Percentiles rank a stretch among this genome's conserved stretches.
Conservation (phyloP, 208 protist species). For the Crithidia acanthocephali region DNA sequence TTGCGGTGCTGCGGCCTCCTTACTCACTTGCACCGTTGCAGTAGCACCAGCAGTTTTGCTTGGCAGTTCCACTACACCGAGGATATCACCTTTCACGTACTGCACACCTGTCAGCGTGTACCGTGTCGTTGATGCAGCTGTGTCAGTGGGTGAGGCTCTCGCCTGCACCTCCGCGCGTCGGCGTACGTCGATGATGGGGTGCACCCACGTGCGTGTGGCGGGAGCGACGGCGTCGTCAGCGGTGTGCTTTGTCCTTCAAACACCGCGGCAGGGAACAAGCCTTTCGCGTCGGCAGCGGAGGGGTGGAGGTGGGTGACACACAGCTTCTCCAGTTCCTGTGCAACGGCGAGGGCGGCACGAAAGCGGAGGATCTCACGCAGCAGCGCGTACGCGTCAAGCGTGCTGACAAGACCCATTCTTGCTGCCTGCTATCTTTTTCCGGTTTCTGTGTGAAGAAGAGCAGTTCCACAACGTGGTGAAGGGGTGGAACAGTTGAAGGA, state of each 20-base stretch:
- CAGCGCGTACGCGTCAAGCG: background rate
- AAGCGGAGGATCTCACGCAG: slow-evolving; percentile 25
- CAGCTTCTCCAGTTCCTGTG: slow-evolving; percentile 12
- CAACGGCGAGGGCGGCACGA: slow-evolving; percentile 17
- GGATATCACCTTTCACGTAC: slow-evolving; percentile 21
- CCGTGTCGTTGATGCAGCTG: background rate
- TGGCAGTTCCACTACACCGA: slow-evolving; percentile 16
- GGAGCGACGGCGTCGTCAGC: slow-evolving; percentile 3
- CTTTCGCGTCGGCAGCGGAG: slow-evolving; percentile 17
- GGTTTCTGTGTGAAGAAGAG: background rate
- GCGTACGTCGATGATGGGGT: slow-evolving; percentile 47
- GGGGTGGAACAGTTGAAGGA: no score
- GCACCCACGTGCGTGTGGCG: slow-evolving; percentile 28
- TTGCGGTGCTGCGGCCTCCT: background rate
- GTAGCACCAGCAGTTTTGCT: background rate
- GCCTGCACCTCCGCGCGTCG: slow-evolving; percentile 18
- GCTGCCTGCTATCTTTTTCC: background rate
- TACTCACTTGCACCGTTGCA: background rate
- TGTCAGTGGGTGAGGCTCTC: background rate
- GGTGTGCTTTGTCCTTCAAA: slow-evolving; percentile 41
- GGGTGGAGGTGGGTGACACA: slow-evolving; percentile 13
- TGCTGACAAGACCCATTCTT: background rate
- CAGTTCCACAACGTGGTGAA: no score
- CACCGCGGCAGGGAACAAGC: slow-evolving; percentile 39
- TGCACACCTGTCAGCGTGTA: slow-evolving; percentile 14